Percentiles rank a stretch among this genome's conserved stretches.
These are phyloP conservation scores for Massariosphaeria phaeospora DNA, from an alignment of 495 filamentous ascomycete genomes.

Conservation along the genomic window DNA sequence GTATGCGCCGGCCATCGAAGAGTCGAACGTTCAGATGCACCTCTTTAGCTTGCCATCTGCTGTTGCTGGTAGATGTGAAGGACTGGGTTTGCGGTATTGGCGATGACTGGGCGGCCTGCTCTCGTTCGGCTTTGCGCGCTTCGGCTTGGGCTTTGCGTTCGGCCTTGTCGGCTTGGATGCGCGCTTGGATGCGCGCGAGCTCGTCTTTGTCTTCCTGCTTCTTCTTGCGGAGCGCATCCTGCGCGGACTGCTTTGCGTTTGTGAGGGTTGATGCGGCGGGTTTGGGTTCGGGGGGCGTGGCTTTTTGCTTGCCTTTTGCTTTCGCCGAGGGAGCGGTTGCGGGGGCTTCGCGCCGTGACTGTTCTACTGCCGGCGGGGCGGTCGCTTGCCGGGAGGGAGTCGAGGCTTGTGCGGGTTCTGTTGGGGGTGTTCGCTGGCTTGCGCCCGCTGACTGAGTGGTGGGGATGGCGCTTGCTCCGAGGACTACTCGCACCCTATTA, in stretches of 20 bases:
- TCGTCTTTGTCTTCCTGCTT: conserved; percentile 37
- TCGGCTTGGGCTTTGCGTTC: conserved; percentile 54
- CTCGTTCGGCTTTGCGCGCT: conserved; percentile 41
- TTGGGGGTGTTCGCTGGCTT: no score
- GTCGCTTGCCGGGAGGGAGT: not conserved
- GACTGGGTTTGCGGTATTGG: not conserved
- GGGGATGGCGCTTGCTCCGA: conserved; percentile 14
- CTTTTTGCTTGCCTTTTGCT: conserved; percentile 33
- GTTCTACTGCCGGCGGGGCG: not conserved
- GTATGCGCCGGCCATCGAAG: conserved; percentile 76
- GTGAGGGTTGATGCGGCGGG: conserved; percentile 17
- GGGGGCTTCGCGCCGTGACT: not conserved
- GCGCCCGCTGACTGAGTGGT: not conserved
- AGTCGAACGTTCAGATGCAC: conserved; percentile 76
- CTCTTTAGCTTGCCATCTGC: conserved; percentile 26
- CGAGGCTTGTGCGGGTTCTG: not conserved
- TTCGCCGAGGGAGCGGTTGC: conserved; percentile 16
- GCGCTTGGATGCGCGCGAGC: conserved; percentile 34
- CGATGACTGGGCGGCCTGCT: not conserved
- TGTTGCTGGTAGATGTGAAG: conserved; percentile 18
- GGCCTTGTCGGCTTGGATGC: conserved; percentile 52
- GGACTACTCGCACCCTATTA: conserved; percentile 14
- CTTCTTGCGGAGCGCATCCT: conserved; percentile 25
- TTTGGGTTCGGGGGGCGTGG: conserved; percentile 19
- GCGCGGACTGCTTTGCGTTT: conserved; percentile 28